phyloP scores from a whole-genome alignment of 495 filamentous ascomycete genomes.

The Terfezia claveryi region DNA sequence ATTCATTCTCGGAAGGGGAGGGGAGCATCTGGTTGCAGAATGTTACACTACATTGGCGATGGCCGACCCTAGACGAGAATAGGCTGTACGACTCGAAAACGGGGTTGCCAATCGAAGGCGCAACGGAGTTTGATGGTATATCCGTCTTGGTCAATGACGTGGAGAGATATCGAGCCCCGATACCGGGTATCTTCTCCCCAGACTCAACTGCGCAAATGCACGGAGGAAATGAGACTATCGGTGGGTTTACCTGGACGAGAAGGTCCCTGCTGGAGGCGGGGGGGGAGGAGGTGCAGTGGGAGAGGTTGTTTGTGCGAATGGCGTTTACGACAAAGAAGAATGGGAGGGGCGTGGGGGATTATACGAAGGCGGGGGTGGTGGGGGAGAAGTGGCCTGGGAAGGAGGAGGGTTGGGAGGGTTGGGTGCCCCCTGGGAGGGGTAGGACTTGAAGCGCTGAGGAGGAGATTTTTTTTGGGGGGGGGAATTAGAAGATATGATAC shows the following conservation, averaged over 20 bases:
- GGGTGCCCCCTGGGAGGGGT: neutral
- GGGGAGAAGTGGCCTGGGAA: constrained; percentile 44
- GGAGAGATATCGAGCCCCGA: constrained; percentile 42
- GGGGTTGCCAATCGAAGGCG: constrained; percentile 20
- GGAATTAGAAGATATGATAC: no score
- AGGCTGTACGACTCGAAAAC: constrained; percentile 36
- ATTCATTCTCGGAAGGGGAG: neutral
- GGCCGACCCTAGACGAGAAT: constrained; percentile 11
- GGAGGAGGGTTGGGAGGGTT: constrained; percentile 26
- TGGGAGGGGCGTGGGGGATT: constrained; percentile 46
- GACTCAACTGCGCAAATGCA: neutral
- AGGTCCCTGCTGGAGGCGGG: neutral
- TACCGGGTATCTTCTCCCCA: neutral
- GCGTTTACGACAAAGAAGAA: constrained; percentile 50
- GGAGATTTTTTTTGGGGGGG: no score
- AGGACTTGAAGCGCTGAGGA: neutral
- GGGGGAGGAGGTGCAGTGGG: constrained; percentile 11
- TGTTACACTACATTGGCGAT: constrained; percentile 31
- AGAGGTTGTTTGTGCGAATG: constrained; percentile 27
- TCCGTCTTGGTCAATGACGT: constrained; percentile 89
- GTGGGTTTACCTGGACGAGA: constrained; percentile 17
- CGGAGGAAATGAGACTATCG: constrained; percentile 10
- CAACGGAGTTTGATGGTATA: constrained; percentile 41
- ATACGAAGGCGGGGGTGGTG: constrained; percentile 68
- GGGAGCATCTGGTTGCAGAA: constrained; percentile 14